Evolutionary conservation across 768 basidiomycete species (phyloP).

Genomic region (Kwoniella sp.): DNA sequence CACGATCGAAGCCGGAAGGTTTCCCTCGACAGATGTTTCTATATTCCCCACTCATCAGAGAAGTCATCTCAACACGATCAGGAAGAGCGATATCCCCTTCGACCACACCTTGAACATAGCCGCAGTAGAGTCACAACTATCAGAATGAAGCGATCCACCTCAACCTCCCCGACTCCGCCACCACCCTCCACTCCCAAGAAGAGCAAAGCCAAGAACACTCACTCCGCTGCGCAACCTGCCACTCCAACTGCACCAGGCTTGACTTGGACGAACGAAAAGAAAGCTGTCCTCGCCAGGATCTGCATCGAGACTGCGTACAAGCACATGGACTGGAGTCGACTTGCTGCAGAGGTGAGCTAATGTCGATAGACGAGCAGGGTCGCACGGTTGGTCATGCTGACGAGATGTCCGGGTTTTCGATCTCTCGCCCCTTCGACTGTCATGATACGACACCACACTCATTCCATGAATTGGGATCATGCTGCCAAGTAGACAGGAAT

Average conservation of each 20-base stretch:
- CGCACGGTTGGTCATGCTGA: conserved; percentile 3
- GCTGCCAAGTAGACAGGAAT: conserved; percentile 25
- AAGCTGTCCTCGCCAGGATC: conserved; percentile 7
- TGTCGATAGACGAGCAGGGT: not conserved
- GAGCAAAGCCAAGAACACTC: conserved; percentile 5
- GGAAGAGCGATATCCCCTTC: no score
- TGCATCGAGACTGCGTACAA: conserved; percentile 23
- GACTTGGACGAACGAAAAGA: conserved; percentile 23
- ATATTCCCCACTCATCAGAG: no score
- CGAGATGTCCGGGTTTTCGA: not conserved
- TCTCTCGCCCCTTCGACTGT: not conserved
- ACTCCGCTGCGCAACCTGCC: not conserved
- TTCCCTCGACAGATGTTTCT: no score
- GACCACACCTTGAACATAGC: not conserved
- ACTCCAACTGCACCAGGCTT: conserved; percentile 11
- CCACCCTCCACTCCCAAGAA: conserved; percentile 24
- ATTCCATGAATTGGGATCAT: not conserved
- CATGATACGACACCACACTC: not conserved
- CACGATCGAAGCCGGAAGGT: no score
- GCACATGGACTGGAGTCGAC: conserved; percentile 22
- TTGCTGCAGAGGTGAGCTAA: conserved; percentile 19
- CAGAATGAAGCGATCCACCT: conserved; percentile 16
- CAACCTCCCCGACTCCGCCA: conserved; percentile 12
- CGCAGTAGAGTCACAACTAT: not conserved
- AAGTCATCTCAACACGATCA: no score